Evolutionary conservation across 176 grass and related monocot species (phyloP), one percentile per base, ranked within the genome.

Genomic region (Zoysia japonica): DNA sequence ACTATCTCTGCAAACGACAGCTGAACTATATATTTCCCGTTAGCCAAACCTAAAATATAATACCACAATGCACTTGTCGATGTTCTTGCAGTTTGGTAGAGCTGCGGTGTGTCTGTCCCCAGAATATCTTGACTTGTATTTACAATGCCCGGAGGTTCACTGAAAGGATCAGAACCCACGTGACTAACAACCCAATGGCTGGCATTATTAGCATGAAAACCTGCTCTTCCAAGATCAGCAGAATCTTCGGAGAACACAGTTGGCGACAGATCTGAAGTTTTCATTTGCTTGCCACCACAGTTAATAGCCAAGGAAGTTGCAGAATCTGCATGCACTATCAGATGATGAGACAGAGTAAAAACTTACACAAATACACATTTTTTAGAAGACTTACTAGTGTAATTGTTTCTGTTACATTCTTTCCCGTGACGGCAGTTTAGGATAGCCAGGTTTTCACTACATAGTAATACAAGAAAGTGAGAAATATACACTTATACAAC

Each of bases 1-100:
- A 89, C 68, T 85, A 89, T 93, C 68, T 93, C 91, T 9, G 91
- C 84, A 13, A 93, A 93, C 54, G 85, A 72, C 66, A 93, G 84
- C 41, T 84, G 48, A 60, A 85, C 69, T 71, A 9, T 82, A 59
- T 90, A 87, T 6, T 35, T 79, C 11, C 84, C 85, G 9, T 39
- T 90, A 16, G 38, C 56, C 69, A 93, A 61, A 68, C 84, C 84
- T 52, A 82, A 56, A 6, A 51, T 28, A 85, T 85, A 87, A 72
- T 93, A 93, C 71, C 43, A 68, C 56, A 93, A 67, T 11, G 70
- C 43, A 44, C 74, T 41, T 53, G 57, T 72, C 82, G 91, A 93
- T 53, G 74, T 78, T 80, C 91, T 84, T 71, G 91, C 91, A 28
- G 81, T 87, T 80, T 39, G 17, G 67, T 87, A 90, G 9, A 93